A percentile compares a stretch with the other conserved stretches of the same genome.
Conservation (phyloP, 345 rosid genomes). For the Salix udensis region DNA sequence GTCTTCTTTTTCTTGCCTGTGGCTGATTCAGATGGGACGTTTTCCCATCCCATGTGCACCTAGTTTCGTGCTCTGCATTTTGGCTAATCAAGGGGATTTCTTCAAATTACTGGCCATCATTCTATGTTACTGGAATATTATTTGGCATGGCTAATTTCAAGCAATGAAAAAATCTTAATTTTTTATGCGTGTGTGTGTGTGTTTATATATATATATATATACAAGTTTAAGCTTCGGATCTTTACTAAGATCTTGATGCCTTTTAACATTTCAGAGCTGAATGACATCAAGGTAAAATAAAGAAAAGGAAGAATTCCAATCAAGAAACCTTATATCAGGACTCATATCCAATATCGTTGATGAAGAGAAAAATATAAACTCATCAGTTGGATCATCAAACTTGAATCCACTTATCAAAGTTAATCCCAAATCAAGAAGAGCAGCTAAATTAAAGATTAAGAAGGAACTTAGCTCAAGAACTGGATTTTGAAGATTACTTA, state of each 20-base stretch:
- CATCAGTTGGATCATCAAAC: not conserved
- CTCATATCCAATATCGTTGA: too few species aligned
- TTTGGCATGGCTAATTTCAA: not conserved
- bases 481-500: slow-evolving; percentile 31
- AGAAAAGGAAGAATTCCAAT: too few species aligned
- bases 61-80: not conserved
- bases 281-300: not conserved
- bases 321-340: too few species aligned
- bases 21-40: not conserved
- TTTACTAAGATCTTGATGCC: not conserved
- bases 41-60: not conserved
- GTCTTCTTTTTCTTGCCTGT: slow-evolving; percentile 6
- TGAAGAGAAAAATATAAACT: too few species aligned
- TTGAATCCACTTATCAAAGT: not conserved
- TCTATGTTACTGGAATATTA: too few species aligned
- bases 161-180: not conserved
- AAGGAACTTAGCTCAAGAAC: not conserved
- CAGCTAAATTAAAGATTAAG: not conserved
- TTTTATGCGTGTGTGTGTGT: too few species aligned
- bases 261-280: not conserved
- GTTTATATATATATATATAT: too few species aligned
- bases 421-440: not conserved
- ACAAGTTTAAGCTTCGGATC: not conserved
- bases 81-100: not conserved
- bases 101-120: not conserved